These are phyloP conservation scores for Perkinsus marinus DNA, from an alignment of 169 alveolate species.

Conservation along the genomic window DNA sequence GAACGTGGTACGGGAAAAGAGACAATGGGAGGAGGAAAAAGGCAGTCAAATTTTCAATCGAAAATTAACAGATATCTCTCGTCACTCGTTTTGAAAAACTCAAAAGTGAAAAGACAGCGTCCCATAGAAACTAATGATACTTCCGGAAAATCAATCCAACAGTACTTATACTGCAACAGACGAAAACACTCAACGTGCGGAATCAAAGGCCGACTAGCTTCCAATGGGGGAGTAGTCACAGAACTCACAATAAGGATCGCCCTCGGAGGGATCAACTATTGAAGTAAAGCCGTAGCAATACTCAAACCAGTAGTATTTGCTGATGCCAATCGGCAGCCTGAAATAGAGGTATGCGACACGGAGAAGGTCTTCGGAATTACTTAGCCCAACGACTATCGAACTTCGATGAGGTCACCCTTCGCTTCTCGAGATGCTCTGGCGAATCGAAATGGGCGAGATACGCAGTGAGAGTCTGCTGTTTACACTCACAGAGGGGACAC, in stretches of 20 bases:
- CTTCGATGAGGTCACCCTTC: not conserved
- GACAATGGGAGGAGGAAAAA: not conserved
- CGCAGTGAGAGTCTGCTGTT: not conserved
- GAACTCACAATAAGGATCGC: not conserved
- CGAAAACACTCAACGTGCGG: not conserved
- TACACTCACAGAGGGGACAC: not conserved
- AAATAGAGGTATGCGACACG: not conserved
- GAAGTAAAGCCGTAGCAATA: not conserved
- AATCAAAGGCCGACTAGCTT: not conserved
- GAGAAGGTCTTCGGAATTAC: not conserved
- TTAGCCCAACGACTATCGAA: not conserved
- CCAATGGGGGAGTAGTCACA: not conserved
- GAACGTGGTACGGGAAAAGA: not conserved
- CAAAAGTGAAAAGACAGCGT: too few species aligned
- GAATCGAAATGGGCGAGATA: not conserved
- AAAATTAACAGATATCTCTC: not conserved
- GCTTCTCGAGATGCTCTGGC: not conserved
- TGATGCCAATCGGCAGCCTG: not conserved
- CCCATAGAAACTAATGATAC: not conserved
- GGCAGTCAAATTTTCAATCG: not conserved
- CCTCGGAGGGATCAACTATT: not conserved
- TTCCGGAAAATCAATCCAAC: not conserved
- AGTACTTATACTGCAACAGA: not conserved
- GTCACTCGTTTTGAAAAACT: not conserved
- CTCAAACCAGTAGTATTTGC: not conserved